These are phyloP conservation scores for Curvularia spicifera DNA, from an alignment of 2,329 filamentous ascomycete genomes.

Conservation along the genomic window DNA sequence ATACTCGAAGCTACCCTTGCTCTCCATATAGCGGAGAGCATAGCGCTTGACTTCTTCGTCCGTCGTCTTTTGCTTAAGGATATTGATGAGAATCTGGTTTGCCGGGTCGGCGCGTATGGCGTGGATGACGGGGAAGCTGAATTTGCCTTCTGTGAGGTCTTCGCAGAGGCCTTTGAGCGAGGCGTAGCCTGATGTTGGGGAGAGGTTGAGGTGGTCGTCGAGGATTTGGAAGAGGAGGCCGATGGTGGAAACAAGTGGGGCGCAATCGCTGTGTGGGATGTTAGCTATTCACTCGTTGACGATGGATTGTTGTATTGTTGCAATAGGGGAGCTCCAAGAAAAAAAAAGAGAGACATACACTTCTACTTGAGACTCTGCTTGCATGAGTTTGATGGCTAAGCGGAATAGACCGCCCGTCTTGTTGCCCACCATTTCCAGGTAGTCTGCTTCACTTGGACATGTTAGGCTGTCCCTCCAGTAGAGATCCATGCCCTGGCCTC, in stretches of 20 bases:
- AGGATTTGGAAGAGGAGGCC: slow-evolving; percentile 90
- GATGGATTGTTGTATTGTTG: too few relatives aligned
- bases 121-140: slow-evolving; percentile 94
- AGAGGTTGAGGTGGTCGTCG: slow-evolving; percentile 92
- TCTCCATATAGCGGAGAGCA: slow-evolving; percentile 89
- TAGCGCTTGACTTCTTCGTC: slow-evolving; percentile 91
- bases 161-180: slow-evolving; percentile 93
- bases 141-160: slow-evolving; percentile 96
- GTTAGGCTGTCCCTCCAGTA: slow-evolving; percentile 88
- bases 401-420: slow-evolving; percentile 90
- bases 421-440: slow-evolving; percentile 92
- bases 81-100: slow-evolving; percentile 85
- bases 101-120: slow-evolving; percentile 78
- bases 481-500: slow-evolving; percentile 89
- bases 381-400: slow-evolving; percentile 86
- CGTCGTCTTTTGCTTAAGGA: slow-evolving; percentile 85
- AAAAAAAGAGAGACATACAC: slow-evolving; percentile 44
- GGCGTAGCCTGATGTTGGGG: slow-evolving; percentile 65
- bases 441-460: slow-evolving; percentile 85
- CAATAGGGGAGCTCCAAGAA: background rate
- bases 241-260: slow-evolving; percentile 82
- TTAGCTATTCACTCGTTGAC: slow-evolving; percentile 2
- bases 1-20: slow-evolving; percentile 88
- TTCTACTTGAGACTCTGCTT: slow-evolving; percentile 67
- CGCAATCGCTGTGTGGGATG: slow-evolving; percentile 65